Evolutionary conservation across 495 filamentous ascomycete species (phyloP), one percentile per base, ranked within the genome.

Genomic region (Tricharina praecox): DNA sequence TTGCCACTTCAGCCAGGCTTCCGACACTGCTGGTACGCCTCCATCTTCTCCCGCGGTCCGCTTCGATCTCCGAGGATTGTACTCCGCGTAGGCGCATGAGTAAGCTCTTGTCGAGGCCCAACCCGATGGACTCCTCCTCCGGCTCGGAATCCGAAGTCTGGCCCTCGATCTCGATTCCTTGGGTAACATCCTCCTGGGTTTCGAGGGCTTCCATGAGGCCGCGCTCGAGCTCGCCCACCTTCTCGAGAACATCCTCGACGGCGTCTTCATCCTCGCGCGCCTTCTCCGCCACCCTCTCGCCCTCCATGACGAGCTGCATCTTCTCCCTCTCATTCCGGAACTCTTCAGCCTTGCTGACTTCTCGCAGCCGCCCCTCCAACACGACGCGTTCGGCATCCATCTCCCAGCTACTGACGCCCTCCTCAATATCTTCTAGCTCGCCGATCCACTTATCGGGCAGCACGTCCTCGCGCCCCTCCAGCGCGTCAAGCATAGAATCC

Each of bases 381-480:
- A 61, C 58, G 2, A 61, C 48, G 8, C 57, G 47, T 23, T 61
- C 58, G 1, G 45, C 58, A 18, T 61, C 58, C 50, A 61, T 60
- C 23, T 58, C 76, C 92, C 90, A 96, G 11, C 73, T 67, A 5
- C 75, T 72, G 63, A 86, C 93, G n/a, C 80, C 73, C 9, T 73
- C 68, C 56, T 97, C 92, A 11, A 94, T 64, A 0, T 63, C 60
- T 59, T 96, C 92, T 55, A 96, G 73, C 4, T 77, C 69, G 48
- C 87, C 83, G 38, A 95, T 74, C 92, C 92, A 97, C 16, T 64
- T 56, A 25, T 93, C 84, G 0, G 90, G 90, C 8, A 97, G 60
- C 2, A 79, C 79, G 53, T 97, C 90, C 45, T 78, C 68, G 21
- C 76, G 70, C 3, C 83, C 85, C 59, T 94, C 90, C 8, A 96